Percentiles rank a stretch among this genome's conserved stretches.
phyloP scores from a whole-genome alignment of 1,139 yeast species.

The Kodamaea plutei region DNA sequence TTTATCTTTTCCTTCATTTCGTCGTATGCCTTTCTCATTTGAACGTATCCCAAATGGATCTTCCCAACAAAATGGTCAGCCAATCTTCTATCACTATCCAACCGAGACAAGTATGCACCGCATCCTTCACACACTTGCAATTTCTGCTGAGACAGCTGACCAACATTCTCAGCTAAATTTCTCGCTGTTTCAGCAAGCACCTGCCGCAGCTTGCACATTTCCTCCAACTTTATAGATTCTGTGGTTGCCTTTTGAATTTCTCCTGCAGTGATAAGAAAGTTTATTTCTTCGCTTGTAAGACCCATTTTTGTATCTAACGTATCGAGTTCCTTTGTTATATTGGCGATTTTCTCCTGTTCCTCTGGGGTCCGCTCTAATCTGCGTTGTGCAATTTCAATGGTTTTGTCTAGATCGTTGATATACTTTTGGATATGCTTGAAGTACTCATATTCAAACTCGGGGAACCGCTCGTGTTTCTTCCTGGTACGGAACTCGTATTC shows the following conservation, averaged over 20 bases:
- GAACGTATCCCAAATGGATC: slow-evolving; percentile 76
- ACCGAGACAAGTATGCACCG: slow-evolving; percentile 82
- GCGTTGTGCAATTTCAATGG: slow-evolving; percentile 60
- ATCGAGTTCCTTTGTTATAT: slow-evolving; percentile 64
- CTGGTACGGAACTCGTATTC: slow-evolving; percentile 62
- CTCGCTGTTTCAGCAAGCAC: slow-evolving; percentile 52
- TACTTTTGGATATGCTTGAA: slow-evolving; percentile 49
- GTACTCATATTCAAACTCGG: slow-evolving; percentile 71
- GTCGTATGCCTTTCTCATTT: slow-evolving; percentile 62
- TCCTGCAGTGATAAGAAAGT: slow-evolving; percentile 47
- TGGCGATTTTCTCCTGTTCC: slow-evolving; percentile 62
- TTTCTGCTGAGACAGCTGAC: slow-evolving; percentile 86
- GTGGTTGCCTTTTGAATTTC: slow-evolving; percentile 51
- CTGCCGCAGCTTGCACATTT: slow-evolving; percentile 44
- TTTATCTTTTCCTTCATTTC: slow-evolving; percentile 36
- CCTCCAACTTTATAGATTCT: slow-evolving; percentile 43
- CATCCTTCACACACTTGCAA: slow-evolving; percentile 88
- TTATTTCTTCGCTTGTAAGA: slow-evolving; percentile 66
- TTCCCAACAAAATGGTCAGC: slow-evolving; percentile 93
- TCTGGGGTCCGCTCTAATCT: slow-evolving; percentile 76
- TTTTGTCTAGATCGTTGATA: slow-evolving; percentile 63
- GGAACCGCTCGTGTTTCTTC: slow-evolving; percentile 52
- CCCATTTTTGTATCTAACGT: slow-evolving; percentile 63
- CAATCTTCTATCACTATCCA: slow-evolving; percentile 84
- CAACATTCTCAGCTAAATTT: slow-evolving; percentile 65